Base-by-base conservation (phyloP, 1,284 basidiomycete genomes). In the Puccinia polysora region DNA sequence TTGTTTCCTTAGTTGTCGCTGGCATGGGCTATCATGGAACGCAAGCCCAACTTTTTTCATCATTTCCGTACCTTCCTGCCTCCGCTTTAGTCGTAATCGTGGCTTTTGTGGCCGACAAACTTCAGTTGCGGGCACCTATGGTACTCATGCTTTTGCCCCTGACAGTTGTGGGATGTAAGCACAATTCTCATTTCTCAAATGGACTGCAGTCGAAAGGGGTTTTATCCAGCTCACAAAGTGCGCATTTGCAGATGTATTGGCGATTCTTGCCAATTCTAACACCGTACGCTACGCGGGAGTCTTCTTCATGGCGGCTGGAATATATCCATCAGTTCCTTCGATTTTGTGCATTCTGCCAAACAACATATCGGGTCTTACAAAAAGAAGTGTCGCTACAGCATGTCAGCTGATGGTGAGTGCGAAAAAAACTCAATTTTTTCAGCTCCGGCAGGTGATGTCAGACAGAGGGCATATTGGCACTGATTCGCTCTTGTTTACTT, bases 291-390 rank as follows among this genome's bases (percentile, higher is more conserved):
- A 77, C 73, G 76, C 74, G 3, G 75, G 73, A 14, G 76, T 77
- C 23, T 78, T 78, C 73, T 68, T 78, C 18, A 75, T 77, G 64
- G 73, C 75, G 1, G 70, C 75, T n/a, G 77, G 77, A 18, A 73
- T 78, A 58, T 78, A 77, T 58, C 76, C 77, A 4, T 56, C 63
- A 3, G 74, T 74, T 7, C 75, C 77, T 12, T 77, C 74, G 64
- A 76, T 76, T 47, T 72, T 78, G 10, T 47, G 74, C 1, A 62
- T 78, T 12, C 73, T 77, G 3, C 74, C 76, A 45, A 78, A 77
- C 70, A 78, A 78, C 58, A 74, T 63, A 8, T 63, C 75, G 3
- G 76, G 76, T 5, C 60, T 75, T 20, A 75, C 74, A 65, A 78
- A 78, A 73, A 72, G 77, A 14, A 75, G 59, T 15, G 77, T 76